Evolutionary conservation across 345 rosid species (phyloP).

Genomic region (Sonneratia alba): DNA sequence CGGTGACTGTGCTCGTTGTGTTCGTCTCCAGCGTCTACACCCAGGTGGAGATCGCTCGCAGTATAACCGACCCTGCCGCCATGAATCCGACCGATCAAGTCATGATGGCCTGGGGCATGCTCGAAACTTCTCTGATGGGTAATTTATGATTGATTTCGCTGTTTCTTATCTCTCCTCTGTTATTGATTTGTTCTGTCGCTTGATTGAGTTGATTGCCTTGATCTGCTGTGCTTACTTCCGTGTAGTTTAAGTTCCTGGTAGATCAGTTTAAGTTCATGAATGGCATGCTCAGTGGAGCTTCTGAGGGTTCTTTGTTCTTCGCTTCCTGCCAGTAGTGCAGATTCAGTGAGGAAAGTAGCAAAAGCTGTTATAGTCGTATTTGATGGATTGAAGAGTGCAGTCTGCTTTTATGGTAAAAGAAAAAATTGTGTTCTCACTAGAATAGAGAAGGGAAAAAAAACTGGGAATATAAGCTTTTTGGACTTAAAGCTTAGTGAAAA

Average conservation of each 20-base stretch:
- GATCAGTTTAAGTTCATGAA: neutral
- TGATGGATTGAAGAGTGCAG: neutral
- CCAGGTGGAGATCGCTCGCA: conserved; percentile 42
- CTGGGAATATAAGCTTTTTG: too few species aligned
- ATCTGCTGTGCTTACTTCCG: neutral
- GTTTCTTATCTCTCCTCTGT: neutral
- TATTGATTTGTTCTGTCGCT: neutral
- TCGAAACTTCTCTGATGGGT: conserved; percentile 92
- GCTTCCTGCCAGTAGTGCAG: neutral
- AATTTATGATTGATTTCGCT: neutral
- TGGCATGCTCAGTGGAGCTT: neutral
- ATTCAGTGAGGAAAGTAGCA: neutral
- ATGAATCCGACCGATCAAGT: conserved; percentile 78
- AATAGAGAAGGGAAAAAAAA: too few species aligned
- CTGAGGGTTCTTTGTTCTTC: too few species aligned
- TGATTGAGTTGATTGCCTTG: neutral
- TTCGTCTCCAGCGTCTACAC: conserved; percentile 50
- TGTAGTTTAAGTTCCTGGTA: neutral
- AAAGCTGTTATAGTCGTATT: too few species aligned
- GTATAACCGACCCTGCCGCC: conserved; percentile 39
- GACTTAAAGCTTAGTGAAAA: too few species aligned
- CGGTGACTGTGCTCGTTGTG: conserved; percentile 47
- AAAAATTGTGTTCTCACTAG: too few species aligned
- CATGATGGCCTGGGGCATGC: conserved; percentile 60
- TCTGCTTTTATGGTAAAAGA: neutral